Evolutionary conservation across 2,329 filamentous ascomycete species (phyloP).

Genomic region (Sarocladiaceae sp.): DNA sequence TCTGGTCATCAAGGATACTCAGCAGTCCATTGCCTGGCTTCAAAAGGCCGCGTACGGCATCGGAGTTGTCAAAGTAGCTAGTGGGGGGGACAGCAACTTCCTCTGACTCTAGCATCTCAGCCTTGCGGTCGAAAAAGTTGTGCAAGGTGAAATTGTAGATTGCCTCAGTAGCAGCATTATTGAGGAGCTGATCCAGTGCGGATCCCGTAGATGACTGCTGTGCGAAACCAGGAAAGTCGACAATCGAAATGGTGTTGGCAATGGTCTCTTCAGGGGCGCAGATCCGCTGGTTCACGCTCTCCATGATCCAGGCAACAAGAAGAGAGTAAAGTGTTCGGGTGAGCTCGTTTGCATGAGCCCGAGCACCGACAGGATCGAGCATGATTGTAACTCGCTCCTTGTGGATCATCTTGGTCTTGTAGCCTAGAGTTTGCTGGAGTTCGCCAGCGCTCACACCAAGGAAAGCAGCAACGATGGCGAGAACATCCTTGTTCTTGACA

Average conservation of each 20-base stretch:
- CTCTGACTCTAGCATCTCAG: constrained; percentile 89
- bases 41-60: constrained; percentile 85
- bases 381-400: constrained; percentile 98
- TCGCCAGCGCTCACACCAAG: constrained; percentile 77
- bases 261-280: constrained; percentile 86
- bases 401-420: constrained; percentile 95
- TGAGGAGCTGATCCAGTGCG: constrained; percentile 85
- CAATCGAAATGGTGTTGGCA: constrained; percentile 87
- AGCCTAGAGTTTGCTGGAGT: constrained; percentile 82
- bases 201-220: constrained; percentile 81
- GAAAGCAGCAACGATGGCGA: constrained; percentile 88
- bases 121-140: constrained; percentile 93
- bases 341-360: constrained; percentile 88
- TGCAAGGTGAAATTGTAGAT: constrained; percentile 92
- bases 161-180: constrained; percentile 88
- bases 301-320: constrained; percentile 88
- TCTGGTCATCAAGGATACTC: constrained; percentile 95
- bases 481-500: constrained; percentile 89
- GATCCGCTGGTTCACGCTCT: constrained; percentile 83
- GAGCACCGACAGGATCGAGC: constrained; percentile 87
- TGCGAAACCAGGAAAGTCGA: constrained; percentile 95
- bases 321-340: constrained; percentile 91
- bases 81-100: constrained; percentile 87
- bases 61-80: constrained; percentile 96
- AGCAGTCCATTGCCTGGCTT: constrained; percentile 91